These are phyloP conservation scores for Populus hybrid DNA, from an alignment of 441 rosid genomes.

Conservation along the genomic window DNA sequence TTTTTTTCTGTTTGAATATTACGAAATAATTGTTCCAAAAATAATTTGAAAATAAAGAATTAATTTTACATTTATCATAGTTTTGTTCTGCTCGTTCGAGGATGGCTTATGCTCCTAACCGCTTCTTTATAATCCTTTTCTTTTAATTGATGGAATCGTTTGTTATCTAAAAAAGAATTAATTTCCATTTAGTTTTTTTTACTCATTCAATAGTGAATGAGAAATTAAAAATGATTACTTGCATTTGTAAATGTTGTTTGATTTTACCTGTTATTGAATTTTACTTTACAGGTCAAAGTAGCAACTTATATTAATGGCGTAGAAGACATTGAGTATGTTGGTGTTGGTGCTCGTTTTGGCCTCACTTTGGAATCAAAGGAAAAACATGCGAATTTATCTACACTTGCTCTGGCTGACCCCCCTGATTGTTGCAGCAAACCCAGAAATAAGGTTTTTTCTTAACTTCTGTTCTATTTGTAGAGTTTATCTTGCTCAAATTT, in stretches of 20 bases:
- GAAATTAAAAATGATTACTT: neutral
- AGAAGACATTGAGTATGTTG: slow-evolving; percentile 84
- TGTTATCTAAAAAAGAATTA: too few species aligned
- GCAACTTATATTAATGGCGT: slow-evolving; percentile 81
- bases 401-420: slow-evolving; percentile 79
- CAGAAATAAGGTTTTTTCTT: slow-evolving; percentile 56
- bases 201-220: neutral
- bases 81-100: neutral
- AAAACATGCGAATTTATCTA: slow-evolving; percentile 72
- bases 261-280: neutral
- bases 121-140: too few species aligned
- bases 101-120: neutral
- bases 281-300: slow-evolving; percentile 68
- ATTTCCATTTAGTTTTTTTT: neutral
- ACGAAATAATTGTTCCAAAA: neutral
- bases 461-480: neutral
- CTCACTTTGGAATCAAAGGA: slow-evolving; percentile 79
- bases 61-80: neutral
- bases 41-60: neutral
- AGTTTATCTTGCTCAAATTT: neutral
- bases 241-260: neutral
- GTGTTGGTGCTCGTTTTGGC: slow-evolving; percentile 98
- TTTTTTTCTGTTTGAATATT: neutral
- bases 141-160: too few species aligned
- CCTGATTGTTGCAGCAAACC: slow-evolving; percentile 74